Percentiles rank a stretch among this genome's conserved stretches.
Conservation (phyloP, 2,329 filamentous ascomycete genomes). For the Epichloe gansuensis region DNA sequence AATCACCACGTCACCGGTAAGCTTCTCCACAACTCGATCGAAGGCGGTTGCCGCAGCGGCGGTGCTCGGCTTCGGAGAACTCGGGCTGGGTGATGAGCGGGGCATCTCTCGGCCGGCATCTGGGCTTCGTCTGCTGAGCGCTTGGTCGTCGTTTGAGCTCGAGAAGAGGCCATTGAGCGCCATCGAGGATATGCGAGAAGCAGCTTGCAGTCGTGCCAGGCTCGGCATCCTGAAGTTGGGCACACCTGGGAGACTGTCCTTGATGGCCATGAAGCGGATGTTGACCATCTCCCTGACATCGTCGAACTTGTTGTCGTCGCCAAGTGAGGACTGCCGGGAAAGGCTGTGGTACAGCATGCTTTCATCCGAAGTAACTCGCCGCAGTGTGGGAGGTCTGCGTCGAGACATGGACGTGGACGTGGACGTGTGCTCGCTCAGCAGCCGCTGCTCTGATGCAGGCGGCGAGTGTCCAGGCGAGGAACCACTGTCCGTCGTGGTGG, state of each 20-base stretch:
- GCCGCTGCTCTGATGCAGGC: not conserved
- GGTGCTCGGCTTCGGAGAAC: not conserved
- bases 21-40: constrained; percentile 46
- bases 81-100: not conserved
- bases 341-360: constrained; percentile 64
- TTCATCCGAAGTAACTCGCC: constrained; percentile 43
- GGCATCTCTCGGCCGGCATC: not conserved
- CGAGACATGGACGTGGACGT: not conserved
- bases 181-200: constrained; percentile 17
- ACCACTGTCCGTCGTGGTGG: not conserved
- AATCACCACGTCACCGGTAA: constrained; percentile 77
- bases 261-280: constrained; percentile 77
- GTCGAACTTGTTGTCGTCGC: constrained; percentile 70
- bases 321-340: constrained; percentile 69
- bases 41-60: constrained; percentile 20
- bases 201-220: constrained; percentile 38
- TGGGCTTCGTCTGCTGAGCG: not conserved
- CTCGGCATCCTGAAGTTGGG: constrained; percentile 63
- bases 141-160: constrained; percentile 13
- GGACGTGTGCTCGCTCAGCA: not conserved
- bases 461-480: not conserved
- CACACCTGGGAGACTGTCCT: constrained; percentile 69
- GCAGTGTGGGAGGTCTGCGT: constrained; percentile 16
- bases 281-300: constrained; percentile 78
- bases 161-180: constrained; percentile 20